These are phyloP conservation scores for Fusarium devonianum DNA, from an alignment of 2,329 filamentous ascomycete genomes.

Conservation along the genomic window DNA sequence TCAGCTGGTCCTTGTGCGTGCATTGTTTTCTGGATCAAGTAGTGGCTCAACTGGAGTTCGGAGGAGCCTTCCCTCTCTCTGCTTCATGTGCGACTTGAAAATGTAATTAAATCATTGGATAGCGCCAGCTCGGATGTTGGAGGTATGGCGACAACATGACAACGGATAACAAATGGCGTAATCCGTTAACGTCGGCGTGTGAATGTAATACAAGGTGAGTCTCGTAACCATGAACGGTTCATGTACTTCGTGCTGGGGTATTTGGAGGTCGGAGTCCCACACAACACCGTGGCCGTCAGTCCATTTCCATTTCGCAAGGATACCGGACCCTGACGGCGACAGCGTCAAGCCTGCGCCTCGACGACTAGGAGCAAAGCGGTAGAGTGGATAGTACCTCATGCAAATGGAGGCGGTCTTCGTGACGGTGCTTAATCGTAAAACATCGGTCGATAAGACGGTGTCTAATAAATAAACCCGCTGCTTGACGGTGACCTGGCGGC, in stretches of 20 bases:
- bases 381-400: conserved; percentile 1
- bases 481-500: conserved; percentile 21
- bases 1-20: conserved; percentile 8
- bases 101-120: no score
- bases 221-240: conserved; percentile 19
- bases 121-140: no score
- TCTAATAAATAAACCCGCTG: conserved; percentile 27
- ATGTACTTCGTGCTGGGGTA: conserved; percentile 21
- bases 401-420: conserved; percentile 6
- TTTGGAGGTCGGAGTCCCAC: conserved; percentile 26
- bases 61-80: background rate
- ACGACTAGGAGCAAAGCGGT: conserved; percentile 13
- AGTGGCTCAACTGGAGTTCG: conserved; percentile 2
- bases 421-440: conserved; percentile 14
- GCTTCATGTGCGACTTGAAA: conserved; percentile 14
- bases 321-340: conserved; percentile 25
- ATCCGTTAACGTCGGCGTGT: conserved; percentile 23
- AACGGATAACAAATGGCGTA: no score
- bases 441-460: conserved; percentile 29
- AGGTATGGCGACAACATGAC: conserved; percentile 19
- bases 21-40: background rate
- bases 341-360: conserved; percentile 21
- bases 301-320: conserved; percentile 22
- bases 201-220: conserved; percentile 31
- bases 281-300: conserved; percentile 13